A percentile compares a stretch with the other conserved stretches of the same genome.
Evolutionary conservation across 2,329 filamentous ascomycete genomes (phyloP).

Genomic region (Fusarium concolor): DNA sequence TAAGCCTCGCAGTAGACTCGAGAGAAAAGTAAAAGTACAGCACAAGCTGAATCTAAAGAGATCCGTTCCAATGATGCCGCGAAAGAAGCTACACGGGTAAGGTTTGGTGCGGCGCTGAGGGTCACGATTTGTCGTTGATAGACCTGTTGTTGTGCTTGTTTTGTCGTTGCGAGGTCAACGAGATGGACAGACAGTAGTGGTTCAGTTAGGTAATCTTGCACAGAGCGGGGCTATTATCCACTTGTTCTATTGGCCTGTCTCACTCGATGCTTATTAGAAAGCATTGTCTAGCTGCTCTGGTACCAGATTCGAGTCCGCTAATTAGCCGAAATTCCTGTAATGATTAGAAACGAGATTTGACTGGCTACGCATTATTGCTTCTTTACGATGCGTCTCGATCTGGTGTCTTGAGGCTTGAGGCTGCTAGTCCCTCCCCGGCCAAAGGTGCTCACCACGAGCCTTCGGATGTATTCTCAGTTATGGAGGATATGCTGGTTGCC

Average conservation of each 20-base stretch:
- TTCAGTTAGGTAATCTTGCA: slow-evolving; percentile 38
- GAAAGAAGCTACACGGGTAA: slow-evolving; percentile 32
- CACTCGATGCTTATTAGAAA: slow-evolving; percentile 14
- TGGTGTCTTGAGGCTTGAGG: slow-evolving; percentile 32
- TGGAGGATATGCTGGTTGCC: slow-evolving; percentile 27
- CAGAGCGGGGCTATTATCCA: slow-evolving; percentile 8
- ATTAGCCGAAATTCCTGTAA: slow-evolving; percentile 45
- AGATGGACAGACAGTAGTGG: slow-evolving; percentile 39
- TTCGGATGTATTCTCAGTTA: slow-evolving; percentile 19
- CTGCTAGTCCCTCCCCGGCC: slow-evolving; percentile 26
- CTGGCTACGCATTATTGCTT: slow-evolving; percentile 23
- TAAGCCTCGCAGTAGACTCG: slow-evolving; percentile 22
- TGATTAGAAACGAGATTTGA: slow-evolving; percentile 25
- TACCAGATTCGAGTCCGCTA: slow-evolving; percentile 23
- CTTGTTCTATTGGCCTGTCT: slow-evolving; percentile 33
- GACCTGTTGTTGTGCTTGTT: slow-evolving; percentile 56
- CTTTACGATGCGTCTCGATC: slow-evolving; percentile 35
- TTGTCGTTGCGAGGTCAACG: slow-evolving; percentile 60
- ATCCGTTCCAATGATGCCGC: slow-evolving; percentile 22
- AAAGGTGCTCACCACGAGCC: slow-evolving; percentile 11
- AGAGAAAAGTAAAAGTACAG: slow-evolving; percentile 22
- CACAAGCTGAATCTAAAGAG: slow-evolving; percentile 13
- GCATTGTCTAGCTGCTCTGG: neutral
- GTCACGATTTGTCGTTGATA: slow-evolving; percentile 45
- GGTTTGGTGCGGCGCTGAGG: slow-evolving; percentile 47